A percentile compares a stretch with the other conserved stretches of the same genome.
These are phyloP conservation scores for Fraxinus paxiana DNA, from an alignment of 305 asterid species.

Conservation along the genomic window DNA sequence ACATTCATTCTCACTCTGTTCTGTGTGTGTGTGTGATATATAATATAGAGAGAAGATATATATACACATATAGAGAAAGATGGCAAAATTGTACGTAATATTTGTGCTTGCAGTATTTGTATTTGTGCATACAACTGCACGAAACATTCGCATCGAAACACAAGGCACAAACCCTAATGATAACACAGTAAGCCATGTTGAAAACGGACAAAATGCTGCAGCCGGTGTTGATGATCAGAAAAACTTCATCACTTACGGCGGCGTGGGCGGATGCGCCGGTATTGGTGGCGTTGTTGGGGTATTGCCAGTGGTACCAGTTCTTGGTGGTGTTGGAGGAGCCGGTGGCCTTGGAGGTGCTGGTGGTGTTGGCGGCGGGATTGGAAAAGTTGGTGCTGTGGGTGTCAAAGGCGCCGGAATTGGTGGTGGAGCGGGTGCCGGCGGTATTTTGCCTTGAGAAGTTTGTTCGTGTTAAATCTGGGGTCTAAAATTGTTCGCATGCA, in stretches of 20 bases:
- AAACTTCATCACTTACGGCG: constrained; percentile 57
- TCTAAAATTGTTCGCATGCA: background rate
- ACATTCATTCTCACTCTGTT: background rate
- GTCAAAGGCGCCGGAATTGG: constrained; percentile 20
- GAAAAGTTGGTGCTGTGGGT: constrained; percentile 16
- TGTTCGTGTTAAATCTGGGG: background rate
- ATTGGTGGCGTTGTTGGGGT: constrained; percentile 63
- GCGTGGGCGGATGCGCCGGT: constrained; percentile 72
- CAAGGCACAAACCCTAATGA: constrained; percentile 24
- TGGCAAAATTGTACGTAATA: constrained; percentile 44
- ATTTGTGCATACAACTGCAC: constrained; percentile 45
- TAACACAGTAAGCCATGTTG: constrained; percentile 15
- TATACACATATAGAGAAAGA: constrained; percentile 9
- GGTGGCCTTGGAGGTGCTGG: constrained; percentile 18
- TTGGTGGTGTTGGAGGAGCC: constrained; percentile 42
- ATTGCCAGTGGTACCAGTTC: constrained; percentile 42
- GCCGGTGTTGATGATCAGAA: constrained; percentile 50
- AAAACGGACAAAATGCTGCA: constrained; percentile 15
- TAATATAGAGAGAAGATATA: constrained; percentile 2
- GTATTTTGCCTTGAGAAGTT: constrained; percentile 28
- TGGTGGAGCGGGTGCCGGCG: constrained; percentile 25
- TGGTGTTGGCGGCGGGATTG: constrained; percentile 21
- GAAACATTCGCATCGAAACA: constrained; percentile 43
- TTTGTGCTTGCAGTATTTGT: constrained; percentile 35
- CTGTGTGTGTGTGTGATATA: background rate